Evolutionary conservation across 2,329 filamentous ascomycete genomes (phyloP).

Genomic region (Apiospora koreana): DNA sequence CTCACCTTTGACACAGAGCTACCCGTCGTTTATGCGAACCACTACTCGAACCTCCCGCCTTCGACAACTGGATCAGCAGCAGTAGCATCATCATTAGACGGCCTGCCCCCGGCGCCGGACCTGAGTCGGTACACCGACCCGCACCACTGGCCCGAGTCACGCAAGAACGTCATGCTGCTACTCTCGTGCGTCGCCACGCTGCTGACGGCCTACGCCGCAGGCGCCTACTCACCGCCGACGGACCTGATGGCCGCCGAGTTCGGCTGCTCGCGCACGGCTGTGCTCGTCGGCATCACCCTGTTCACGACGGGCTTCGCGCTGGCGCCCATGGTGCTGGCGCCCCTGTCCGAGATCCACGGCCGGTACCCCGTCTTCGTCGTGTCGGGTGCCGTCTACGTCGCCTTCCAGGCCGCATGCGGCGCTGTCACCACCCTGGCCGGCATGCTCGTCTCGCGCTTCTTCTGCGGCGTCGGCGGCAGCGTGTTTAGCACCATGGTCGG

Average conservation of each 20-base stretch:
- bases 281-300: constrained; percentile 74
- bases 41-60: constrained; percentile 18
- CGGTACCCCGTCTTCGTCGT: constrained; percentile 79
- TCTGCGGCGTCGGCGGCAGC: constrained; percentile 75
- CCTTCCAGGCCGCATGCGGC: constrained; percentile 72
- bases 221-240: constrained; percentile 73
- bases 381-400: constrained; percentile 71
- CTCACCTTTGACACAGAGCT: constrained; percentile 8
- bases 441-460: constrained; percentile 74
- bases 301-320: constrained; percentile 81
- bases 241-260: constrained; percentile 67
- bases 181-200: constrained; percentile 77
- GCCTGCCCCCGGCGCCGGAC: constrained; percentile 59
- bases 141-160: constrained; percentile 68
- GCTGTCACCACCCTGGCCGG: constrained; percentile 69
- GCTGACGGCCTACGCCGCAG: constrained; percentile 78
- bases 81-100: constrained; percentile 28
- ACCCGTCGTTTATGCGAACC: not conserved
- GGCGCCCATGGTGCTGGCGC: constrained; percentile 83
- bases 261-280: constrained; percentile 63
- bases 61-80: not conserved
- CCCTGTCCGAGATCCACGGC: constrained; percentile 84
- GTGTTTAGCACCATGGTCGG: constrained; percentile 88
- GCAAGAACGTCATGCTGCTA: constrained; percentile 71
- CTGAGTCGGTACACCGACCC: constrained; percentile 70